Base-by-base conservation (phyloP, 441 rosid genomes). In the Macaranga tanarius region DNA sequence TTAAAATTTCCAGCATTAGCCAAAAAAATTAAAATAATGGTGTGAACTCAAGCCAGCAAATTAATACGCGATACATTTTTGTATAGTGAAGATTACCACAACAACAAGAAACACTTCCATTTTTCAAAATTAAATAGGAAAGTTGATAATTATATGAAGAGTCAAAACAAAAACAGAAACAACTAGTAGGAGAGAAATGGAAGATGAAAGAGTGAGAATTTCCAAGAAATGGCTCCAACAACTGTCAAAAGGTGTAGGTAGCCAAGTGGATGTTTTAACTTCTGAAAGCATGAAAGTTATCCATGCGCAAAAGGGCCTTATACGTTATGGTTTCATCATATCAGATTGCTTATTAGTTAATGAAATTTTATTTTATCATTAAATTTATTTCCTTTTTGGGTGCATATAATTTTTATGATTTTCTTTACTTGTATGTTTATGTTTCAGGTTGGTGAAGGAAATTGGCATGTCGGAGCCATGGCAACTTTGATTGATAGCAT, bases 391-490 rank as follows among this genome's bases (percentile, higher is more conserved):
- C n/a, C n/a, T n/a, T n/a, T n/a, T n/a, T n/a, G n/a, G n/a, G n/a
- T n/a, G n/a, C n/a, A n/a, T n/a, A n/a, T n/a, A n/a, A n/a, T n/a
- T n/a, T n/a, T n/a, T n/a, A n/a, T n/a, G n/a, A n/a, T n/a, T n/a
- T n/a, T n/a, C n/a, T n/a, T n/a, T n/a, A n/a, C n/a, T n/a, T n/a
- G n/a, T n/a, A n/a, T n/a, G n/a, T n/a, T n/a, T n/a, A n/a, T 38
- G 44, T 42, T 15, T 11, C 31, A 87, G 95, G 89, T 85, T 72
- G 64, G 70, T 45, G 80, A 84, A 78, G 88, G 92, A 54, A 84
- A 75, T 65, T 90, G 90, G 93, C 81, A 81, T 2, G 73, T 66
- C 17, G 95, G 93, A 75, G 89, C 87, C 0, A 83, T 90, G 51
- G 82, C 88, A 15, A 74, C 88, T 1, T 61, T 82, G 75, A 80